Evolutionary conservation across 768 basidiomycete species (phyloP), one percentile per base, ranked within the genome.

Genomic region (Trametes cinnabarina): DNA sequence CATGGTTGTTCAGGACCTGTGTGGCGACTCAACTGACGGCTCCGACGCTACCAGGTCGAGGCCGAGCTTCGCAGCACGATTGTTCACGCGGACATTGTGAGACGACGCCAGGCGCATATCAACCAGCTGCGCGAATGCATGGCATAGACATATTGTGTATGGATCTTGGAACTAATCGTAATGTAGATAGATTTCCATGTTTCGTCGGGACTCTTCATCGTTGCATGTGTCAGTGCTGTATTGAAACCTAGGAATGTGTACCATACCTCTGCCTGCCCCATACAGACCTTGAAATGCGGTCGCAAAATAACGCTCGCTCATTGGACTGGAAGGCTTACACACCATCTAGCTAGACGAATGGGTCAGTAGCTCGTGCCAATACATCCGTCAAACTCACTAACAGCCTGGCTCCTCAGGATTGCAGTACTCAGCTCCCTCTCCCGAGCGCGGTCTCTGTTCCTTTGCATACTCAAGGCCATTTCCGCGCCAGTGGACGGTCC

Each of bases 31-130:
- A 17, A n/a, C 51, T 39, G 19, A 44, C 22, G 14, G 9, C 19
- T 37, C 8, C 22, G 10, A 10, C 55, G 67, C 9, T 26, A 11
- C 6, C 54, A 70, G 69, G 50, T 52, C 17, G 69, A 71, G 40
- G 68, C 69, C 0, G 88, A 89, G 34, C 73, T 89, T 14, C 78
- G 85, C 28, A 64, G 72, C 30, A 74, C 73, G 7, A 70, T 90
- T 35, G 62, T 77, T 4, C 84, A 86, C 65, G 63, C 72, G 3
- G 87, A 89, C 50, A 74, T 89, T 47, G 72, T 82, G 39, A 79
- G 76, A 55, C 81, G 79, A 59, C 79, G 84, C 20, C 73, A 80
- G 17, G 68, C 70, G 4, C 87, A 88, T 65, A 79, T 82, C 35
- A 61, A 61, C 20, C 47, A 57, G 26, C 60, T 70, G 26, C 63